These are phyloP conservation scores for Lineolata rhizophorae DNA, from an alignment of 495 filamentous ascomycete species.

Conservation along the genomic window DNA sequence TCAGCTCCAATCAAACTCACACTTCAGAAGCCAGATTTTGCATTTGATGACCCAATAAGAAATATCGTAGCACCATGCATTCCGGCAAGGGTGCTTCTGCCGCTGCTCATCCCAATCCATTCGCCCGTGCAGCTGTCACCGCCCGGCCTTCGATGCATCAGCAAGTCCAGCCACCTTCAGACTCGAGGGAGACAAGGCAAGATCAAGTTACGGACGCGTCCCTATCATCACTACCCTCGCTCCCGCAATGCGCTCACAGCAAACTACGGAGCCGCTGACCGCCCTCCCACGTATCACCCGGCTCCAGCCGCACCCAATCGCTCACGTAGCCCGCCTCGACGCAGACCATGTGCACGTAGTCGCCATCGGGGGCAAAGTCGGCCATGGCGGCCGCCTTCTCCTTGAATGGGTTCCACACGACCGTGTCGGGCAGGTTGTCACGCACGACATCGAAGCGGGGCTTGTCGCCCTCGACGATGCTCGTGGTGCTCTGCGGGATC, in stretches of 20 bases:
- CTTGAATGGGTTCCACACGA: slow-evolving; percentile 95
- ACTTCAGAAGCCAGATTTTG: too few relatives aligned
- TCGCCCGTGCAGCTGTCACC: too few relatives aligned
- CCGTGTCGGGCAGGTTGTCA: slow-evolving; percentile 64
- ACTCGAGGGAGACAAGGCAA: too few relatives aligned
- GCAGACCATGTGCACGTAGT: slow-evolving; percentile 80
- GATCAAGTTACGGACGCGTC: too few relatives aligned
- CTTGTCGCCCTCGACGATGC: slow-evolving; percentile 36
- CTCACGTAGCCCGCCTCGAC: slow-evolving; percentile 74
- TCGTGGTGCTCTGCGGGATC: slow-evolving; percentile 25
- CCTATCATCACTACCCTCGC: too few relatives aligned
- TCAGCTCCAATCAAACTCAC: too few relatives aligned
- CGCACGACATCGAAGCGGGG: slow-evolving; percentile 48
- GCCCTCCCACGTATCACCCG: slow-evolving; percentile 74
- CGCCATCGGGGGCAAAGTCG: slow-evolving; percentile 77
- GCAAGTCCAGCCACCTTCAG: too few relatives aligned
- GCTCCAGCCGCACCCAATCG: slow-evolving; percentile 64
- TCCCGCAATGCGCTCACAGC: slow-evolving; percentile 7
- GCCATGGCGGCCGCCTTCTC: slow-evolving; percentile 61
- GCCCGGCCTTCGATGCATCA: too few relatives aligned
- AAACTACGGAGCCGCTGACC: slow-evolving; percentile 45
- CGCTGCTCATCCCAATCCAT: too few relatives aligned
- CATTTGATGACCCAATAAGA: too few relatives aligned
- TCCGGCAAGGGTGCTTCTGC: too few relatives aligned
- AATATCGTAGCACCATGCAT: too few relatives aligned